These are phyloP conservation scores for Sanghuangporus sanghuang DNA, from an alignment of 1,284 basidiomycete species.

Conservation along the genomic window DNA sequence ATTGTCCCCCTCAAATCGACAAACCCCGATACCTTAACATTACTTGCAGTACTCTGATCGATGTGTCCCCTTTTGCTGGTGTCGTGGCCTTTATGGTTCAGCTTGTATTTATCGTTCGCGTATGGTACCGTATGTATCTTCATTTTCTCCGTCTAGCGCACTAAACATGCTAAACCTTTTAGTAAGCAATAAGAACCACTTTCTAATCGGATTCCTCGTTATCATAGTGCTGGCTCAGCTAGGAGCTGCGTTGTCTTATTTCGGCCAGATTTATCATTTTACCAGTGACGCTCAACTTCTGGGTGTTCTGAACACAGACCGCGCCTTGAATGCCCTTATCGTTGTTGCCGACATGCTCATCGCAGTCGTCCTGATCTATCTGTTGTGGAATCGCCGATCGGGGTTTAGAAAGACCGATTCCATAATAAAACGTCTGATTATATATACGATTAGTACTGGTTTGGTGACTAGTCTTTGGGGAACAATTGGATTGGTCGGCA, in stretches of 20 bases:
- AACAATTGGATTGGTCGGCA: slow-evolving; percentile 5
- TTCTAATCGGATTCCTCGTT: neutral
- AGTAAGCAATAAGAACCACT: neutral
- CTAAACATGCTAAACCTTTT: neutral
- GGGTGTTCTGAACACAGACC: slow-evolving; percentile 53
- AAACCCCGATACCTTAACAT: neutral
- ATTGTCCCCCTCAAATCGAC: neutral
- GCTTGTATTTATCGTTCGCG: neutral
- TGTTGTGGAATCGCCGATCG: slow-evolving; percentile 31
- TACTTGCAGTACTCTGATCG: neutral
- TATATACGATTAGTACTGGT: slow-evolving; percentile 42
- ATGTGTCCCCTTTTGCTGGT: neutral
- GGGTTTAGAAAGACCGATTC: slow-evolving; percentile 21
- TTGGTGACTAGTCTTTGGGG: slow-evolving; percentile 29
- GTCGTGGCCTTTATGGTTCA: neutral
- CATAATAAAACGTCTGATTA: slow-evolving; percentile 36
- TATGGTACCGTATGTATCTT: slow-evolving; percentile 4
- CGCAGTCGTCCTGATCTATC: slow-evolving; percentile 32
- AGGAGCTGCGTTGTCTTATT: neutral
- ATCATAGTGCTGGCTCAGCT: neutral
- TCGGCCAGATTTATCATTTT: slow-evolving; percentile 12
- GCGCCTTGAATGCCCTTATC: slow-evolving; percentile 1
- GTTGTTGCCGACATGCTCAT: slow-evolving; percentile 34
- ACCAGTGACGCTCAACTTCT: neutral
- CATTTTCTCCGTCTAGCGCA: neutral